Conservation (phyloP, 1,139 yeast genomes). For the Candida tropicalis region DNA sequence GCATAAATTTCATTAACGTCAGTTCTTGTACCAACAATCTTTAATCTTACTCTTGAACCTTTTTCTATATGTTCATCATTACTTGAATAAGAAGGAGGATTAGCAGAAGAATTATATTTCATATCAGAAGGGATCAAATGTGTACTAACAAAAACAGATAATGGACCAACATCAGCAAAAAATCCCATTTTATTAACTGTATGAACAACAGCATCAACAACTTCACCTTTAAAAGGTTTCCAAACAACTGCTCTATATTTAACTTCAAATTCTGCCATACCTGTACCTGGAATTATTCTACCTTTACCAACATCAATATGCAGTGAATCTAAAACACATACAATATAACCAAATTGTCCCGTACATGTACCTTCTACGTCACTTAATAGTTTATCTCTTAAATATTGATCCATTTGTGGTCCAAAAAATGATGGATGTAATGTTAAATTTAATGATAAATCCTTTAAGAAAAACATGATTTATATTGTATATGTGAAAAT, state of each 20-base stretch:
- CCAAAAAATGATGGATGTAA: conserved; percentile 98
- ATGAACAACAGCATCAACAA: conserved; percentile 94
- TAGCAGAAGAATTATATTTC: conserved; percentile 92
- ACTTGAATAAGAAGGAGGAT: conserved; percentile 97
- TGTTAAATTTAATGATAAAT: conserved; percentile 85
- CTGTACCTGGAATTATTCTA: conserved; percentile 81
- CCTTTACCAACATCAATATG: conserved; percentile 96
- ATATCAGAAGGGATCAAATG: conserved; percentile 94
- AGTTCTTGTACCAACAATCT: conserved; percentile 95
- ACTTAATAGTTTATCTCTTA: conserved; percentile 84
- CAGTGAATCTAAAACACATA: conserved; percentile 94
- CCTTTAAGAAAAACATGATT: conserved; percentile 62
- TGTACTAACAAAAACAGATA: conserved; percentile 91
- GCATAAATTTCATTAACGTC: conserved; percentile 98
- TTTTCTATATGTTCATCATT: conserved; percentile 95
- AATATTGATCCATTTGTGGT: conserved; percentile 93
- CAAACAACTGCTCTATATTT: conserved; percentile 96
- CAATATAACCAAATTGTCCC: conserved; percentile 97
- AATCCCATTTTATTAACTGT: conserved; percentile 96
- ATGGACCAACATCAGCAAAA: conserved; percentile 97
- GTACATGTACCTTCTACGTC: conserved; percentile 99
- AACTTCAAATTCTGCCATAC: conserved; percentile 96
- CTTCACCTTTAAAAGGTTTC: conserved; percentile 99
- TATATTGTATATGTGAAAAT: not conserved
- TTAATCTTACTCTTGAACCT: conserved; percentile 90